Evolutionary conservation across 1,284 basidiomycete genomes (phyloP).

Genomic region (Quambalaria eucalypti): DNA sequence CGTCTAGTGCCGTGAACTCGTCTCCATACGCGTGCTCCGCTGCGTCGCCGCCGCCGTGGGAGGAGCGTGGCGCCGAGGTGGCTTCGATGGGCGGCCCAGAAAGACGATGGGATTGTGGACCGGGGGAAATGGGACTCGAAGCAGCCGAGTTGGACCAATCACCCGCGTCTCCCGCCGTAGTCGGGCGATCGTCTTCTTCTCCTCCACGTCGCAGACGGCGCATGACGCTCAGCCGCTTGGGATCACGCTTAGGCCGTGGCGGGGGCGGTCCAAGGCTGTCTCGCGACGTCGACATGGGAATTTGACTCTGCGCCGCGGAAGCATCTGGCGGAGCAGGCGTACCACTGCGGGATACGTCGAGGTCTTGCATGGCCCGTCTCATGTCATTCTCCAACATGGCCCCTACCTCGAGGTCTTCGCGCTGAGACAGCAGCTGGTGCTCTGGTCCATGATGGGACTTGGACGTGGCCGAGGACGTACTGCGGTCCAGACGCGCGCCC

Average conservation of each 20-base stretch:
- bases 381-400: conserved; percentile 17
- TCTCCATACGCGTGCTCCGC: neutral
- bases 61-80: neutral
- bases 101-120: neutral
- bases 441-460: neutral
- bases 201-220: neutral
- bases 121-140: too few species aligned
- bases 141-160: too few species aligned
- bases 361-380: conserved; percentile 23
- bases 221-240: conserved; percentile 9
- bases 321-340: neutral
- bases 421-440: neutral
- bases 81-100: too few species aligned
- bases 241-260: conserved; percentile 21
- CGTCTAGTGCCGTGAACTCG: conserved; percentile 17
- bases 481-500: neutral
- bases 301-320: neutral
- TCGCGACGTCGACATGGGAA: neutral
- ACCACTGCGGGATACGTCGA: conserved; percentile 1
- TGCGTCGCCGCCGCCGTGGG: neutral
- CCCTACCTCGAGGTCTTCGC: neutral
- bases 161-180: too few species aligned
- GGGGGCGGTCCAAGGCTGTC: conserved; percentile 6
- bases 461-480: neutral
- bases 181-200: neutral